Evolutionary conservation across 176 grass and related monocot genomes (phyloP), one percentile per base, ranked within the genome.

Genomic region (Otatea glauca): DNA sequence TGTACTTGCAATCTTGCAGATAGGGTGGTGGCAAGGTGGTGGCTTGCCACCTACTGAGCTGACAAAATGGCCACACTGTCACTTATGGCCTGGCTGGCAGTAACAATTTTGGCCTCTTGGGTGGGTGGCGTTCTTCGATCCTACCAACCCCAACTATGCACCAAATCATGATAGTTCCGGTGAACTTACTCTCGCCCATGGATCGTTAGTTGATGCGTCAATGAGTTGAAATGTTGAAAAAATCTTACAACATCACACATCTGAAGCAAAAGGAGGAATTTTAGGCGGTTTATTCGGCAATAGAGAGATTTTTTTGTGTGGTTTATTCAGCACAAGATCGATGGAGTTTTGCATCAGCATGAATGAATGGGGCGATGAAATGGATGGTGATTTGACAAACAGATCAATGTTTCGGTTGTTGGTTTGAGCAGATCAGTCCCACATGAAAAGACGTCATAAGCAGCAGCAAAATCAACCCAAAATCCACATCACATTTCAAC

Each of bases 1-100:
- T 81, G 85, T 87, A 81, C 85, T 87, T 81, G 24, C 77, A 67
- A 59, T 75, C 85, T 87, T 81, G 24, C 77, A 67, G 59, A 77
- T 80, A 43, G 69, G 55, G 75, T 9, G 25, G 67, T 51, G 35
- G 10, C 60, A 43, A 59, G 55, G 75, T 9, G 25, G 67, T 51
- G 35, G 10, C 60, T 0, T 49, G 11, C 72, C 84, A 41, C 53
- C 75, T 1, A 72, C 67, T 51, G 8, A 72, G 50, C 84, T 86
- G 84, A 80, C 76, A 72, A 72, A 73, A 74, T 80, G 76, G 84
- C n/a, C 68, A 73, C 41, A 51, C 81, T 67, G 70, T 63, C 29
- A 39, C n/a, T 38, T 9, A 43, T 41, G 58, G 32, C 21, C 50
- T 50, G 50, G 32, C 32, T 1, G 50, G 18, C 56, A 42, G 55